These are phyloP conservation scores for Vitellaria paradoxa DNA, from an alignment of 179 eudicot genomes.

Conservation along the genomic window DNA sequence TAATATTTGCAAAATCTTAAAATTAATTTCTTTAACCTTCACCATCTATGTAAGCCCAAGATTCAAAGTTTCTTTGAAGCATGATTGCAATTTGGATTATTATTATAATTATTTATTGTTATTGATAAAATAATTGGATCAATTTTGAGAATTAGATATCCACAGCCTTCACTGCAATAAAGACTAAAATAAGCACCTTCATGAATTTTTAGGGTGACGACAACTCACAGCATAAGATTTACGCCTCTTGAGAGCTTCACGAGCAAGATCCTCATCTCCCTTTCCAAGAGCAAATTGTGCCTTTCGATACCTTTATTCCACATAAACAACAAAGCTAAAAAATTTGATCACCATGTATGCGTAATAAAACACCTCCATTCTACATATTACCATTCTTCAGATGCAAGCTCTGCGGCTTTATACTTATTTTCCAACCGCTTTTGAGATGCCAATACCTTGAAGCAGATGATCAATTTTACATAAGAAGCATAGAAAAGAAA, in stretches of 20 bases:
- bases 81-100: background rate
- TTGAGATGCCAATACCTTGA: conserved; percentile 96
- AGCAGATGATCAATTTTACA: conserved; percentile 28
- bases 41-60: background rate
- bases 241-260: conserved; percentile 96
- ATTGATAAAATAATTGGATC: background rate
- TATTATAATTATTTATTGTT: background rate
- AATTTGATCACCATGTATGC: background rate
- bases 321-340: conserved; percentile 8
- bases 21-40: background rate
- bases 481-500: background rate
- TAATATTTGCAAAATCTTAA: background rate
- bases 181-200: background rate
- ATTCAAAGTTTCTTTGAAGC: background rate
- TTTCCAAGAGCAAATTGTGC: conserved; percentile 94
- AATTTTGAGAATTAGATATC: background rate
- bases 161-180: background rate
- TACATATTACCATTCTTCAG: conserved; percentile 82
- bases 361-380: background rate
- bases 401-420: conserved; percentile 83
- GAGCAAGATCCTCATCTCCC: conserved; percentile 99
- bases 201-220: background rate
- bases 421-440: conserved; percentile 89
- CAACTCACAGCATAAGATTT: conserved; percentile 85
- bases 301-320: conserved; percentile 61